phyloP scores from a whole-genome alignment of 2,329 filamentous ascomycete species.

The Colletotrichum orchidophilum region DNA sequence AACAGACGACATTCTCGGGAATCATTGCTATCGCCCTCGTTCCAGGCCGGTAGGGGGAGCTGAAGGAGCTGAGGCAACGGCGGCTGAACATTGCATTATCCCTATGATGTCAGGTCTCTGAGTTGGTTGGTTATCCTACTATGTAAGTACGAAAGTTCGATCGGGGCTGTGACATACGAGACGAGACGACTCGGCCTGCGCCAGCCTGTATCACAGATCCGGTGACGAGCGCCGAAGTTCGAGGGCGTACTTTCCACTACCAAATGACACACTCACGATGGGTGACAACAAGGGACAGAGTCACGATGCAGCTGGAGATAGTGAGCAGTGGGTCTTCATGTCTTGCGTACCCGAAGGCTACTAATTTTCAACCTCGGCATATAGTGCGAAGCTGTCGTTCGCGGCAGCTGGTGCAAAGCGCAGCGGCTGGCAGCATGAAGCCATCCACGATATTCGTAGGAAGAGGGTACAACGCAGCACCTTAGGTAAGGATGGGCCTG shows the following conservation, averaged over 20 bases:
- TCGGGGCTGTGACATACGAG: neutral
- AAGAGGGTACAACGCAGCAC: neutral
- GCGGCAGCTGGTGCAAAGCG: neutral
- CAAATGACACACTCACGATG: neutral
- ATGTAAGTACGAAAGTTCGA: neutral
- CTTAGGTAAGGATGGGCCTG: neutral
- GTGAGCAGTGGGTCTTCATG: slow-evolving; percentile 6
- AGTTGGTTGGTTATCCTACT: neutral
- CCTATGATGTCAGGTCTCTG: neutral
- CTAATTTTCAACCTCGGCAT: neutral
- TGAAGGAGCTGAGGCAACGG: neutral
- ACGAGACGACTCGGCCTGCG: neutral
- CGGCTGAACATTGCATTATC: neutral
- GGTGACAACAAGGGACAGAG: neutral
- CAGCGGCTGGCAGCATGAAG: neutral
- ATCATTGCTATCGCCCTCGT: neutral
- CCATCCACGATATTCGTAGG: neutral
- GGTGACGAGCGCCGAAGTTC: too few species aligned
- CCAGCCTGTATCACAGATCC: neutral
- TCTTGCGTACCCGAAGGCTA: slow-evolving; percentile 9
- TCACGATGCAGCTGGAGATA: neutral
- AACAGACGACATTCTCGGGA: neutral
- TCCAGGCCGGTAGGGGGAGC: neutral
- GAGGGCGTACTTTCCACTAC: neutral
- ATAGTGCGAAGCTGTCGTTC: neutral